A percentile compares a stretch with the other conserved stretches of the same genome.
Conservation (phyloP, 768 basidiomycete genomes). For the Serendipita sp. region DNA sequence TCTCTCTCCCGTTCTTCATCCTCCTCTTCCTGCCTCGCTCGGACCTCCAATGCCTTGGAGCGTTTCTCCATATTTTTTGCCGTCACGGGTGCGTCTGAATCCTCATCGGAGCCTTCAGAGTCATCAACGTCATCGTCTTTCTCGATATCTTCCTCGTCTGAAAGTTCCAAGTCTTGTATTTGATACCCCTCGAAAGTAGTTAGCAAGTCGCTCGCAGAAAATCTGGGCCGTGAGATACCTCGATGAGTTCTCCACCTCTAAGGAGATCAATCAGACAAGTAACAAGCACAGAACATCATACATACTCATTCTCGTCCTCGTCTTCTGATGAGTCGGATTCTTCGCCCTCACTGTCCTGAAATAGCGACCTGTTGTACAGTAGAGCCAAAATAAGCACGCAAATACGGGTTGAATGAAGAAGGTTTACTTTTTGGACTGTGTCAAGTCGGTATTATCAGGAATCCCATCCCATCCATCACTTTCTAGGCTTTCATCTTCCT, state of each 20-base stretch:
- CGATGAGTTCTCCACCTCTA: conserved; percentile 34
- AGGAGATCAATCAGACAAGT: not conserved
- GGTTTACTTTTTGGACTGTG: conserved; percentile 27
- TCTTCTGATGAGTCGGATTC: conserved; percentile 29
- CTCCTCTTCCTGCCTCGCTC: conserved; percentile 49
- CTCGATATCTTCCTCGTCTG: conserved; percentile 24
- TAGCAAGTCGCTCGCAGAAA: not conserved
- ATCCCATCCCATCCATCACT: conserved; percentile 48
- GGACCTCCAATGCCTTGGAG: conserved; percentile 59
- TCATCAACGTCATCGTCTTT: conserved; percentile 21
- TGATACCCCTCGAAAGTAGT: not conserved
- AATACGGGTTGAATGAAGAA: not conserved
- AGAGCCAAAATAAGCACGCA: conserved; percentile 4
- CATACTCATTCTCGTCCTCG: conserved; percentile 23
- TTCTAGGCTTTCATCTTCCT: conserved; percentile 15
- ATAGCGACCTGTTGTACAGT: conserved; percentile 24
- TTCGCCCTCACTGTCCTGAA: conserved; percentile 30
- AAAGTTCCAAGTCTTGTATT: conserved; percentile 14
- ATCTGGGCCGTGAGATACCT: conserved; percentile 19
- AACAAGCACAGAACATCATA: conserved; percentile 7
- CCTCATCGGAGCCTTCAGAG: conserved; percentile 32
- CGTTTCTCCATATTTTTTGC: conserved; percentile 69
- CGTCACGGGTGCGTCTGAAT: conserved; percentile 40
- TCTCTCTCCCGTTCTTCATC: conserved; percentile 42
- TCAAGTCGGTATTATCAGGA: conserved; percentile 31